Conservation (phyloP, 129 eudicot genomes). For the sunflower (Helianthus annuus) region DNA sequence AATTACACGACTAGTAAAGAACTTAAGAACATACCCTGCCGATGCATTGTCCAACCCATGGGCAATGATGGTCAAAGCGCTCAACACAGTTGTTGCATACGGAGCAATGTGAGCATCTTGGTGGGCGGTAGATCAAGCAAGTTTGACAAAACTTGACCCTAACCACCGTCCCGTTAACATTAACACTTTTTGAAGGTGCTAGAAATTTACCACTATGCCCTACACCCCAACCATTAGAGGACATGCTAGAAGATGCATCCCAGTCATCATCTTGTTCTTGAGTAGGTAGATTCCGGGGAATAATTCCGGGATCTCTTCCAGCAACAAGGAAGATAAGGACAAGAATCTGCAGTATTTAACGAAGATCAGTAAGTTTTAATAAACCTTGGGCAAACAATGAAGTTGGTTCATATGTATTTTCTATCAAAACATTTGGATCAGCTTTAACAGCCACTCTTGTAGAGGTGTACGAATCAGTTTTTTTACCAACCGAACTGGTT, state of each 20-base stretch:
- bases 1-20: background rate
- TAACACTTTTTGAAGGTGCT: slow-evolving; percentile 53
- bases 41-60: slow-evolving; percentile 82
- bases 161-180: slow-evolving; percentile 47
- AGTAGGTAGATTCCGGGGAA: slow-evolving; percentile 54
- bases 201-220: slow-evolving; percentile 41
- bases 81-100: slow-evolving; percentile 71
- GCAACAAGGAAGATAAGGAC: slow-evolving; percentile 57
- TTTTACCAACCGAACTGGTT: no score
- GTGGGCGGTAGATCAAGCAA: slow-evolving; percentile 71
- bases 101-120: slow-evolving; percentile 77
- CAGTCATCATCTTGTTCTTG: slow-evolving; percentile 50
- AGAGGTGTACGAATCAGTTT: no score
- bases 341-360: slow-evolving; percentile 36
- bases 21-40: slow-evolving; percentile 53
- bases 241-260: slow-evolving; percentile 50
- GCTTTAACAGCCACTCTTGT: background rate
- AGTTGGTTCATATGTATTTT: background rate
- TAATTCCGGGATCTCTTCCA: slow-evolving; percentile 59
- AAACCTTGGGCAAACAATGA: slow-evolving; percentile 13
- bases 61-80: slow-evolving; percentile 79
- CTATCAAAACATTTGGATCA: background rate
- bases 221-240: slow-evolving; percentile 43
- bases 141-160: slow-evolving; percentile 67
- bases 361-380: background rate